Evolutionary conservation across 176 grass and related monocot genomes (phyloP).

Genomic region (Calamus simplicifolius): DNA sequence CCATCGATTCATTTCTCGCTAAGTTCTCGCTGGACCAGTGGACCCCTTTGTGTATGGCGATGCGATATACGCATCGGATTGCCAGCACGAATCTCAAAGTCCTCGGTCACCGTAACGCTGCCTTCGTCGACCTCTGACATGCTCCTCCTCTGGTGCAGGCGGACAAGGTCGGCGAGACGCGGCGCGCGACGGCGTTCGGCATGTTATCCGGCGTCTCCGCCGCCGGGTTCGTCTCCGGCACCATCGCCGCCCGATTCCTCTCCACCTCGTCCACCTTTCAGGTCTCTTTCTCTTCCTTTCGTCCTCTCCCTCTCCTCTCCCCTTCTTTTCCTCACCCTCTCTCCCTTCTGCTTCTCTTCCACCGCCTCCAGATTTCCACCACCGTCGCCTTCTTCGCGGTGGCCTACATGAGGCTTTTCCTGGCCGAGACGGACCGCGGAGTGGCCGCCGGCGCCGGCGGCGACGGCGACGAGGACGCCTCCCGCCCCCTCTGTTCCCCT

Average conservation of each 20-base stretch:
- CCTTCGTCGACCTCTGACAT: too few species aligned
- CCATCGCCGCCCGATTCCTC: constrained; percentile 71
- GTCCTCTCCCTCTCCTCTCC: too few species aligned
- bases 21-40: too few species aligned
- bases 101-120: too few species aligned
- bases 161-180: constrained; percentile 42
- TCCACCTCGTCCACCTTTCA: constrained; percentile 68
- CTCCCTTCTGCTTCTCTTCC: too few species aligned
- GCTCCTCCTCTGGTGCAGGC: constrained; percentile 23
- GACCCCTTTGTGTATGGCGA: too few species aligned
- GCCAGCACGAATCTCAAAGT: too few species aligned
- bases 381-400: constrained; percentile 31
- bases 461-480: constrained; percentile 37
- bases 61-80: too few species aligned
- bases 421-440: constrained; percentile 43
- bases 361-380: constrained; percentile 25
- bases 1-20: too few species aligned
- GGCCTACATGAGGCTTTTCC: constrained; percentile 51
- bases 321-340: too few species aligned
- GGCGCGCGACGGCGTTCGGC: constrained; percentile 53
- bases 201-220: constrained; percentile 61
- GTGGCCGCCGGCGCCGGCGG: background rate
- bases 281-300: constrained; percentile 8
- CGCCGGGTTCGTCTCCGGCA: constrained; percentile 76
- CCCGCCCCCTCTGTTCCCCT: constrained; percentile 29